Evolutionary conservation across 164 flowering plant species (phyloP), one percentile per base, ranked within the genome.

Genomic region (Vitis labrusca): DNA sequence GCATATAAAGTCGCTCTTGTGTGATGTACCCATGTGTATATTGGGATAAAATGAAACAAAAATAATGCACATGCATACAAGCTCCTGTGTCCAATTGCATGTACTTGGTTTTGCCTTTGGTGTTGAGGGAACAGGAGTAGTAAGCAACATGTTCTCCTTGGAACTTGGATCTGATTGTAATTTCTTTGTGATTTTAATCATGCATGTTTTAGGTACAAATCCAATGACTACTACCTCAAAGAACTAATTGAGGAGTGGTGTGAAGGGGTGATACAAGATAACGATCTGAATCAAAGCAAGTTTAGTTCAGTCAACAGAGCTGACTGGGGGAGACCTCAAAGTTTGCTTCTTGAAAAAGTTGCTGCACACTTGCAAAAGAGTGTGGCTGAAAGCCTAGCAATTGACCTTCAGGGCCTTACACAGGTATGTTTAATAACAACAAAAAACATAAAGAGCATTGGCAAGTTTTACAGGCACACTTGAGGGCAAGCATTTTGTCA

Each of bases 241-340:
- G 83, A 85, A 78, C 79, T 94, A 65, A 82, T 92, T 30, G 98
- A 88, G 78, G 98, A 91, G 73, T 94, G 97, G 98, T 90, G 97
- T 78, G 98, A 94, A 87, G 98, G 92, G 61, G 93, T 90, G 11
- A 76, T 94, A 73, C 86, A 84, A 67, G 80, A 74, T 27, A 80
- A 77, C 70, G 66, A 69, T 71, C 72, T 61, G 56, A 77, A 73
- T n/a, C 80, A 76, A 77, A 74, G 72, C 52, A 78, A 73, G 54
- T 11, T 53, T 59, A 66, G 30, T 66, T 70, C 81, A 65, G 37
- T 32, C 55, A 64, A 68, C 62, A 71, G 65, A 78, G 55, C 79
- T 55, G 77, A 77, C 65, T 64, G 52, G 53, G 78, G 76, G 62
- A 79, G 78, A 48, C 66, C 87, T 66, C 84, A 76, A 51, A 82